Base-by-base conservation (phyloP, 225 moss, liverwort and hornwort species). In the Bryoerythrophyllum caledonicum region DNA sequence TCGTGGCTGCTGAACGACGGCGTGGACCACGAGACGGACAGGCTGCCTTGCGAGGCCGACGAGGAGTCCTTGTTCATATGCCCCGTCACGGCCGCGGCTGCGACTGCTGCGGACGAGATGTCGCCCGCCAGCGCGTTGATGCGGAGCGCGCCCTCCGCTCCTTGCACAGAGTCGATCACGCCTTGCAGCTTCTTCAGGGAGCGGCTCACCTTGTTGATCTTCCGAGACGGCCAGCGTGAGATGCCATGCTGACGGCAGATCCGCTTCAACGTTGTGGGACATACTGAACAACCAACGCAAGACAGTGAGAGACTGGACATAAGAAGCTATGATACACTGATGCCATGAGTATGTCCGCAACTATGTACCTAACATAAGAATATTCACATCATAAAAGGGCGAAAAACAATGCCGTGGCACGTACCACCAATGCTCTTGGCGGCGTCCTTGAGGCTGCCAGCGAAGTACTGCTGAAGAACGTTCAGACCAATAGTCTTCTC, bases 381-480 rank as follows among this genome's bases (percentile, higher is more conserved):
- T 43, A 59, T 24, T 69, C 78, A 53, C 34, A n/a, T 57, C 25
- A 40, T 30, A 19, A 38, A 9, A 62, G n/a, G 21, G 27, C 43
- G 28, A 27, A 17, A 35, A 30, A 61, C 40, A 32, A 65, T n/a
- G n/a, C n/a, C n/a, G 61, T 15, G 21, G 52, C 16, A 89, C 94
- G 89, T 82, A 99, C 99, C 99, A 71, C 99, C 99, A 80, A 99
- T 93, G 87, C 93, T 93, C 80, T 95, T 95, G 17, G 99, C 99
- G 63, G 99, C 99, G 72, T 99, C 99, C 72, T 99, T 99, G 0
- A 99, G 85, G 67, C 99, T 99, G 78, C 99, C 99, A 54, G 99
- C 93, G 52, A 99, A 99, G 66, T 99, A 99, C 76, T 93, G 99
- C 51, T 95, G 99, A 28, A 99, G 87, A 4, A 99, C 99, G 73